phyloP scores from a whole-genome alignment of 345 rosid species.

The Syzygium grande region DNA sequence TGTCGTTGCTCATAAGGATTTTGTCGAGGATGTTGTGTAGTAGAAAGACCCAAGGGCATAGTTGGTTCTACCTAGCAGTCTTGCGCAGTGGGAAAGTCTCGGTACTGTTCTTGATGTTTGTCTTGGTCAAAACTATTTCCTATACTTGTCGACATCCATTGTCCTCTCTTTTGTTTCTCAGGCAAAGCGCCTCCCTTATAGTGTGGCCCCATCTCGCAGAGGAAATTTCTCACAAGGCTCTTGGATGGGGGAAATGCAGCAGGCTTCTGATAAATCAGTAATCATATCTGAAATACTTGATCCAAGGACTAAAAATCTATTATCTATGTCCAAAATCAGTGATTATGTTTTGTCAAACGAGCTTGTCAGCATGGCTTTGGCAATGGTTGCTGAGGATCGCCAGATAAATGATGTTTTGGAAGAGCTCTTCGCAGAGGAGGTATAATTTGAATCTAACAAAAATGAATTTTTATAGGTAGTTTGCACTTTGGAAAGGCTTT shows the following conservation, averaged over 20 bases:
- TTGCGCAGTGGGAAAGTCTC: background rate
- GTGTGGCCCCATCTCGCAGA: constrained; percentile 18
- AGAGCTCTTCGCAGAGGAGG: constrained; percentile 80
- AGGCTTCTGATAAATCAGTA: constrained; percentile 63
- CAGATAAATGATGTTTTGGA: constrained; percentile 62
- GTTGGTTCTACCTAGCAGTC: background rate
- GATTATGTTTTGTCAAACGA: constrained; percentile 71
- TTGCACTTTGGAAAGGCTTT: background rate
- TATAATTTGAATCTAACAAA: constrained; percentile 3
- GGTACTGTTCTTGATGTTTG: background rate
- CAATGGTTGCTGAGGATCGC: constrained; percentile 80
- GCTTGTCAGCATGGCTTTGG: constrained; percentile 78
- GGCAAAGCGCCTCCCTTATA: constrained; percentile 67
- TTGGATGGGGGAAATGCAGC: constrained; percentile 82
- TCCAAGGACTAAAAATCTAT: constrained; percentile 59
- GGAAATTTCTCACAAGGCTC: constrained; percentile 52
- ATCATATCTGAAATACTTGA: constrained; percentile 71
- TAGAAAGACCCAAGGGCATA: background rate
- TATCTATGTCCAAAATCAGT: constrained; percentile 65
- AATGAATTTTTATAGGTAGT: background rate
- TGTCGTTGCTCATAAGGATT: background rate
- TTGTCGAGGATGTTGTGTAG: background rate
- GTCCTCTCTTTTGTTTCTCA: constrained; percentile 8
- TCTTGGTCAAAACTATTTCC: background rate
- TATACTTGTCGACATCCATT: background rate